These are phyloP conservation scores for Fonsecaea erecta DNA, from an alignment of 2,329 filamentous ascomycete species.

Conservation along the genomic window DNA sequence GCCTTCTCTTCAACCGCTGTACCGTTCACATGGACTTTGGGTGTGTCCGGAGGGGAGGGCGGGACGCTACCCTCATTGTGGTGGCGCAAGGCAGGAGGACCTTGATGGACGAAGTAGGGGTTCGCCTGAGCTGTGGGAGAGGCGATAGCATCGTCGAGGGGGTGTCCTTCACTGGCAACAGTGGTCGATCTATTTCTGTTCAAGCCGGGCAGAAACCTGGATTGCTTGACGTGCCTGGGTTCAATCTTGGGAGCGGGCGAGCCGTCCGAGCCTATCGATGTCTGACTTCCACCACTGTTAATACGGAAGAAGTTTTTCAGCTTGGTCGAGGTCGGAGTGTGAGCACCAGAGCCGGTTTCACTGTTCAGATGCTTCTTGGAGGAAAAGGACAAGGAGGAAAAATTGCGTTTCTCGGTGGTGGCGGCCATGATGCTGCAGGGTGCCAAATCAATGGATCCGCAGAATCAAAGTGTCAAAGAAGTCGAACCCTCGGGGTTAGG, in stretches of 20 bases:
- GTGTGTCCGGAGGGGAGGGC: slow-evolving; percentile 89
- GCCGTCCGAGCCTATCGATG: slow-evolving; percentile 48
- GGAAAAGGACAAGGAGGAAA: slow-evolving; percentile 51
- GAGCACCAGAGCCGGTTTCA: slow-evolving; percentile 48
- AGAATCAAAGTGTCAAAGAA: slow-evolving; percentile 22
- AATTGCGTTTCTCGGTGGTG: slow-evolving; percentile 54
- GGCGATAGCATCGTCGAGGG: slow-evolving; percentile 78
- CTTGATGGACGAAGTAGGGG: slow-evolving; percentile 96
- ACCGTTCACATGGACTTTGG: slow-evolving; percentile 73
- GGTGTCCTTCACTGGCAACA: slow-evolving; percentile 89
- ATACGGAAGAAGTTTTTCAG: slow-evolving; percentile 74
- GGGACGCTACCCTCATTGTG: slow-evolving; percentile 93
- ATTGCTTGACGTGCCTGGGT: slow-evolving; percentile 73
- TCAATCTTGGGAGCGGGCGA: slow-evolving; percentile 60
- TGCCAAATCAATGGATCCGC: slow-evolving; percentile 39
- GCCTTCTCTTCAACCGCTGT: slow-evolving; percentile 69
- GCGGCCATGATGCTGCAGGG: slow-evolving; percentile 46
- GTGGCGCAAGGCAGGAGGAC: slow-evolving; percentile 88
- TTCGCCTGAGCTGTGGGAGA: slow-evolving; percentile 95
- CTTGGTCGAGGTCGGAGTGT: slow-evolving; percentile 60
- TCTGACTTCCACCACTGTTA: slow-evolving; percentile 58
- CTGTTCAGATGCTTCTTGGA: slow-evolving; percentile 52
- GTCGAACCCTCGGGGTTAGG: background rate
- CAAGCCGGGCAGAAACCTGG: slow-evolving; percentile 84
- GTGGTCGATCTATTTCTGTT: slow-evolving; percentile 87